Evolutionary conservation across 495 filamentous ascomycete species (phyloP).

Genomic region (Umbilicaria muhlenbergii): DNA sequence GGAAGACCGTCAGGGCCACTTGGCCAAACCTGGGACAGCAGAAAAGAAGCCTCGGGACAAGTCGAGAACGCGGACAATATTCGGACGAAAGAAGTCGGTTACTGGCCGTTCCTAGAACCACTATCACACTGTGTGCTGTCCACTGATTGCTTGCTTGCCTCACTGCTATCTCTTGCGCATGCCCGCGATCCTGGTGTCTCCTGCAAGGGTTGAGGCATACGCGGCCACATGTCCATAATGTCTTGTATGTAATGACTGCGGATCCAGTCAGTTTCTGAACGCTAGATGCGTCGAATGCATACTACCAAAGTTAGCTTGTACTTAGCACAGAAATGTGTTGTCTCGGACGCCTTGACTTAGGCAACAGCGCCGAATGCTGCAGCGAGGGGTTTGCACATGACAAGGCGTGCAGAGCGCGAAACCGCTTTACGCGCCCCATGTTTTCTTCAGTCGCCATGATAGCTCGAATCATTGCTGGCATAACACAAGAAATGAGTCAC

Average conservation of each 20-base stretch:
- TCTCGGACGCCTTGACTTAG: too few species aligned
- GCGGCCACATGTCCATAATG: too few species aligned
- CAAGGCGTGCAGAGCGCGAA: not conserved
- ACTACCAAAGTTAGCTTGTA: too few species aligned
- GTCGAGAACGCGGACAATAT: constrained; percentile 49
- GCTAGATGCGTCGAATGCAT: too few species aligned
- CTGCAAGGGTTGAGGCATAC: too few species aligned
- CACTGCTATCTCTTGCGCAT: not conserved
- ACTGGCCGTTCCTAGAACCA: not conserved
- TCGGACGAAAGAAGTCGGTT: constrained; percentile 43
- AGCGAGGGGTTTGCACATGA: too few species aligned
- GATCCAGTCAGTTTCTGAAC: too few species aligned
- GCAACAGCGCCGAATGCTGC: too few species aligned
- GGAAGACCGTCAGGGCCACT: constrained; percentile 21
- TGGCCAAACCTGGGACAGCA: constrained; percentile 17
- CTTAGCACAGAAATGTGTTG: too few species aligned
- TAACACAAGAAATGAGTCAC: too few species aligned
- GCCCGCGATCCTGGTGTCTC: too few species aligned
- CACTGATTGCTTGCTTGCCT: not conserved
- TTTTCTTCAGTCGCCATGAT: not conserved
- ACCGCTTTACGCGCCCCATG: not conserved
- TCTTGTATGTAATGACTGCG: too few species aligned
- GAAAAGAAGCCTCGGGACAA: constrained; percentile 49
- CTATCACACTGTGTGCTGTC: not conserved
- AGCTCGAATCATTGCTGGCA: not conserved